phyloP scores from a whole-genome alignment of 1,284 basidiomycete genomes.

The Stygiomarasmius scandens region DNA sequence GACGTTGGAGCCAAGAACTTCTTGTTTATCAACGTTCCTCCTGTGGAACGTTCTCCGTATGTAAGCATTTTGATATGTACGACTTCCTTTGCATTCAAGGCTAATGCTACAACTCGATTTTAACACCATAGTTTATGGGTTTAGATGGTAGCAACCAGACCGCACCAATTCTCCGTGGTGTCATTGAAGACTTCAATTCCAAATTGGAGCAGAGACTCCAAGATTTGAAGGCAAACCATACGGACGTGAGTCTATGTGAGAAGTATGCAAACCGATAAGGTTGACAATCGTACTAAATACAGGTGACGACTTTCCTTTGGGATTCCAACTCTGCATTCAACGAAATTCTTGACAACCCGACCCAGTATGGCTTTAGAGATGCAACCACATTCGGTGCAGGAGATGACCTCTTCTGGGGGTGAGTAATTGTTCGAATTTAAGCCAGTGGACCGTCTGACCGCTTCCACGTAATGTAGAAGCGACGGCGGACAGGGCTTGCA shows the following conservation, averaged over 20 bases:
- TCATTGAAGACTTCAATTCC: slow-evolving; percentile 54
- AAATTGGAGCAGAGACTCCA: slow-evolving; percentile 43
- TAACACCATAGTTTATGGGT: slow-evolving; percentile 25
- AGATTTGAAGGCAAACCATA: slow-evolving; percentile 43
- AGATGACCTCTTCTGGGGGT: slow-evolving; percentile 60
- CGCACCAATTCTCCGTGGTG: slow-evolving; percentile 9
- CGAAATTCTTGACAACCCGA: slow-evolving; percentile 48
- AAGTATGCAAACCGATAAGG: no score
- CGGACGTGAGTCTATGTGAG: slow-evolving; percentile 39
- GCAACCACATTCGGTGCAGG: slow-evolving; percentile 46
- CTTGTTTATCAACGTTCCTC: slow-evolving; percentile 61
- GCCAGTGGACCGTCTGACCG: no score
- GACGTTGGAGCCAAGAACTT: slow-evolving; percentile 55
- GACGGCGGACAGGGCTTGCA: slow-evolving; percentile 1
- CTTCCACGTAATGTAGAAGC: no score
- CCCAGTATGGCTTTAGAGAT: slow-evolving; percentile 53
- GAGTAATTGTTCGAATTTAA: slow-evolving; percentile 23
- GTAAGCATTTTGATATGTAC: slow-evolving; percentile 30
- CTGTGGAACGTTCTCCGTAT: slow-evolving; percentile 53
- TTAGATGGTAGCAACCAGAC: slow-evolving; percentile 38
- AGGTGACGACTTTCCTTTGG: slow-evolving; percentile 53
- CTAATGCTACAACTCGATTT: neutral
- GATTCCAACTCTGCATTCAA: slow-evolving; percentile 53
- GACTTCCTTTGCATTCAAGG: neutral
- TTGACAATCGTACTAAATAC: no score